phyloP scores from a whole-genome alignment of 2,329 filamentous ascomycete genomes.

The Curvularia sp. region DNA sequence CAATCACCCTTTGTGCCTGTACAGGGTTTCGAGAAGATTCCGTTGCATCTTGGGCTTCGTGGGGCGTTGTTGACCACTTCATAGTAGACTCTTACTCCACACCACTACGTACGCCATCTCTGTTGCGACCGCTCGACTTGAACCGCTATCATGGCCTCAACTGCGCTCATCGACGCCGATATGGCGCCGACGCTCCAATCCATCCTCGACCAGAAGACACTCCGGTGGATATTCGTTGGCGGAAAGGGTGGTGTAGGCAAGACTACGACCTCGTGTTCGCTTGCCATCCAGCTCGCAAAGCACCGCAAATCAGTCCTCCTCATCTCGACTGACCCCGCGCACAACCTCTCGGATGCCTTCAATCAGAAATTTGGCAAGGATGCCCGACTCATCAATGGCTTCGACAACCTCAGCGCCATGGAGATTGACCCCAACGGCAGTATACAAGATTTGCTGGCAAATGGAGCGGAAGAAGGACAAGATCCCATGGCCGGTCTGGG shows the following conservation, averaged over 20 bases:
- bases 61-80: background rate
- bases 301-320: constrained; percentile 94
- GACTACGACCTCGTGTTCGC: constrained; percentile 98
- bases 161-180: constrained; percentile 62
- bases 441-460: constrained; percentile 90
- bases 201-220: constrained; percentile 91
- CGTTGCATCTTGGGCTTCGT: background rate
- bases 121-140: background rate
- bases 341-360: constrained; percentile 98
- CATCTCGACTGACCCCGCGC: constrained; percentile 97
- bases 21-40: constrained; percentile 29
- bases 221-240: constrained; percentile 99
- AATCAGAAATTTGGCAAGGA: constrained; percentile 99
- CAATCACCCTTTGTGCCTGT: constrained; percentile 9
- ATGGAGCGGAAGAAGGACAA: constrained; percentile 73
- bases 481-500: constrained; percentile 73
- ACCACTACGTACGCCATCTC: background rate
- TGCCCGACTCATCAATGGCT: constrained; percentile 88
- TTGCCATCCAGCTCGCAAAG: constrained; percentile 95
- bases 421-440: constrained; percentile 98
- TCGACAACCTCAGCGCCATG: constrained; percentile 95
- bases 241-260: constrained; percentile 99
- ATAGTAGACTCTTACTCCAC: background rate
- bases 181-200: constrained; percentile 94
- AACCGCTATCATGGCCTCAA: constrained; percentile 46